Conservation (phyloP, 768 basidiomycete species). For the Sporobolomyces phaffii region DNA sequence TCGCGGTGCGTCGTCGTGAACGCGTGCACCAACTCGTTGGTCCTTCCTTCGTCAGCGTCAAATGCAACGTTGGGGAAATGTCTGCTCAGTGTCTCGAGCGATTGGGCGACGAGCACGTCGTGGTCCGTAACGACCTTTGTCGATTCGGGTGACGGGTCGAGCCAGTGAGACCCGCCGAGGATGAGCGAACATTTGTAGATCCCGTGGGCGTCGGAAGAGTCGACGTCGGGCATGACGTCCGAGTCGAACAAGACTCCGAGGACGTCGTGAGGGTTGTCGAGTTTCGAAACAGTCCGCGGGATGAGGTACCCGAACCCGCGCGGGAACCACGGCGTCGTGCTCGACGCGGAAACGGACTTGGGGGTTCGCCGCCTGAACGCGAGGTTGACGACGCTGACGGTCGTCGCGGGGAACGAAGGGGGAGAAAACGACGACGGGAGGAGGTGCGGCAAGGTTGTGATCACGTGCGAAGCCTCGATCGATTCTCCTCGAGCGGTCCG, state of each 20-base stretch:
- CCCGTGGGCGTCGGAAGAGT: constrained; percentile 41
- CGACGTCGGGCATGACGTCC: constrained; percentile 62
- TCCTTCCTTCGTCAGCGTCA: too few relatives aligned
- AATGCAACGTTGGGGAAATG: too few relatives aligned
- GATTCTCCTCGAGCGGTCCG: background rate
- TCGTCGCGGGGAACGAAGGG: constrained; percentile 55
- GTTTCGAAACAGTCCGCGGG: constrained; percentile 54
- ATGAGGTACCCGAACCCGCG: constrained; percentile 91
- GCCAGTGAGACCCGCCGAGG: constrained; percentile 72
- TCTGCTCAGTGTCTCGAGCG: constrained; percentile 10
- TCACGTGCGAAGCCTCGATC: constrained; percentile 51
- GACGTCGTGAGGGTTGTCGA: constrained; percentile 51
- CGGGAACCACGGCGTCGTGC: constrained; percentile 58
- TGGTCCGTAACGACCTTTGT: background rate
- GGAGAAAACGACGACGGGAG: constrained; percentile 52
- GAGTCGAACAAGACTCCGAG: constrained; percentile 90
- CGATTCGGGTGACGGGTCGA: background rate
- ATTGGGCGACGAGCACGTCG: constrained; percentile 7
- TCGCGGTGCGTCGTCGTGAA: constrained; percentile 18
- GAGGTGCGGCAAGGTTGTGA: constrained; percentile 73
- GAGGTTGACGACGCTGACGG: constrained; percentile 82
- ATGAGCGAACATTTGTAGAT: constrained; percentile 77
- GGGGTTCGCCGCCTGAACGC: constrained; percentile 60
- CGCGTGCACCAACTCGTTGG: background rate
- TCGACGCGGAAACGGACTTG: constrained; percentile 11